Evolutionary conservation across 768 basidiomycete genomes (phyloP), one percentile per base, ranked within the genome.

Genomic region (Termitomyces sp.): DNA sequence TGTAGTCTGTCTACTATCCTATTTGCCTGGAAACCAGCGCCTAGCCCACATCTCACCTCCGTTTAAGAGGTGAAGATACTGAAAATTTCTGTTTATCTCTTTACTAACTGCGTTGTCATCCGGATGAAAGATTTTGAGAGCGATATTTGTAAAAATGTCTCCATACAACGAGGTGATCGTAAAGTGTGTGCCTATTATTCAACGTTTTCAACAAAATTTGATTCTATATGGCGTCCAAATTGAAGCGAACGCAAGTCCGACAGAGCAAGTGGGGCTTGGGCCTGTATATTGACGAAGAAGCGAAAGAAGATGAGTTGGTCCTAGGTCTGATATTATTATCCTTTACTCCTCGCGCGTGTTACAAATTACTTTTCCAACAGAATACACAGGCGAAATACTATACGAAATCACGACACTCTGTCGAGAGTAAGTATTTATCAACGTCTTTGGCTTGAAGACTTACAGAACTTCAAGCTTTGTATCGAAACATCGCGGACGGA

Each of bases 351-450:
- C 28, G 9, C n/a, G 17, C 53, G 14, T 24, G 17, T 14, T 28
- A 40, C 12, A 8, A 24, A 19, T 44, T 11, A 42, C 12, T 35
- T 24, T 14, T 3, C 14, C 45, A 17, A 35, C 38, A 88, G 88
- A 89, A 68, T 89, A 90, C 56, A 65, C 77, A 5, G 88, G 88
- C 2, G 86, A 90, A 66, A 58, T 83, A 19, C 76, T 84, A 3
- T 77, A 69, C 46, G 75, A 78, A 26, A 63, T 70, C 0, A 85
- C 81, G 1, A 68, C 75, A 5, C 66, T 71, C 6, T 79, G 77
- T 37, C 76, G 85, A 62, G 75, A 74, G 85, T 84, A 56, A 55
- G 79, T 56, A 40, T 24, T 34, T 32, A 28, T 30, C n/a, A 26
- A 14, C n/a, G 34, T 21, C 41, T 37, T 43, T 26, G 38, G 14